Conservation (phyloP, 2,329 filamentous ascomycete genomes). For the Bipolaris sorokiniana region DNA sequence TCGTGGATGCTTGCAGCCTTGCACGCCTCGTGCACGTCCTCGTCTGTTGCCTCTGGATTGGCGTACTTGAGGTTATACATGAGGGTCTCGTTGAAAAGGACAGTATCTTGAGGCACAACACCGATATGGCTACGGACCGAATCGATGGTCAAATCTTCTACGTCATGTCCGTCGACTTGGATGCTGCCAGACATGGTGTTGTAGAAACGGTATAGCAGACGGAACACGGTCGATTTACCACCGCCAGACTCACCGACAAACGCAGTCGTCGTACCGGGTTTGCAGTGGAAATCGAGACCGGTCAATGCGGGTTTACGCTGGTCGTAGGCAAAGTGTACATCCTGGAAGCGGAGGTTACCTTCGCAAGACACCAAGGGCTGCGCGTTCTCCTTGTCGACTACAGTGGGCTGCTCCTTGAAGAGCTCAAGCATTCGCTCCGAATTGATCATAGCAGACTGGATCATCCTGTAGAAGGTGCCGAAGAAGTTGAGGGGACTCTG, state of each 20-base stretch:
- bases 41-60: constrained; percentile 78
- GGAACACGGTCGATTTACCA: constrained; percentile 95
- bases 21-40: constrained; percentile 82
- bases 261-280: constrained; percentile 90
- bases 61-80: constrained; percentile 96
- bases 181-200: constrained; percentile 82
- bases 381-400: constrained; percentile 76
- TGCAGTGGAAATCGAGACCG: constrained; percentile 82
- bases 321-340: constrained; percentile 92
- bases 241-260: constrained; percentile 96
- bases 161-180: constrained; percentile 81
- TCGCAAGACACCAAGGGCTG: constrained; percentile 69
- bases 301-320: constrained; percentile 81
- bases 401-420: constrained; percentile 94
- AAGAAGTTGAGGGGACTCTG: constrained; percentile 75
- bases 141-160: constrained; percentile 87
- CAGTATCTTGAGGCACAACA: constrained; percentile 95
- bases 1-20: constrained; percentile 90
- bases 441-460: constrained; percentile 97
- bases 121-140: constrained; percentile 91
- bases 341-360: constrained; percentile 84
- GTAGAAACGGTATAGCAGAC: constrained; percentile 95
- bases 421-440: constrained; percentile 93
- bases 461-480: constrained; percentile 93
- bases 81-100: constrained; percentile 90